Evolutionary conservation across 2,329 filamentous ascomycete species (phyloP).

Genomic region (Bipolaris zeicola): DNA sequence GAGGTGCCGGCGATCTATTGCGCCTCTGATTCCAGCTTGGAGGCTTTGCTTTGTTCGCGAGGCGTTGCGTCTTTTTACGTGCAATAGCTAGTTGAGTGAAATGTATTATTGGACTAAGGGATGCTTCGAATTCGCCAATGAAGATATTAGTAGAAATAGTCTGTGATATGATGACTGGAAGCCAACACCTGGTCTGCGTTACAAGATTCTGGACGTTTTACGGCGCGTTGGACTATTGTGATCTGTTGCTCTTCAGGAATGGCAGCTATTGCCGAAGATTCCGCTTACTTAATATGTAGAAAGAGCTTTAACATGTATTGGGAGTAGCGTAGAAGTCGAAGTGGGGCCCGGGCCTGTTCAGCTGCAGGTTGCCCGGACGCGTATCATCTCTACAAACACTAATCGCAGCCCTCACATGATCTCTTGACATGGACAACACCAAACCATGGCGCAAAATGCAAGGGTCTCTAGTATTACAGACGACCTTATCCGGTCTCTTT

Average conservation of each 20-base stretch:
- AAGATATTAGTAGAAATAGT: not conserved
- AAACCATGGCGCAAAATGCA: conserved; percentile 72
- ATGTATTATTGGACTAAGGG: not conserved
- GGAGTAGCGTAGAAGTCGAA: conserved; percentile 5
- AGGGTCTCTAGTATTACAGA: conserved; percentile 69
- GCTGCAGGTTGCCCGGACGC: conserved; percentile 14
- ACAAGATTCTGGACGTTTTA: not conserved
- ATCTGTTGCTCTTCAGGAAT: not conserved
- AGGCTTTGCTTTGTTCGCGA: too few relatives aligned
- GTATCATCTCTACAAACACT: conserved; percentile 11
- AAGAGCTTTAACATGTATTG: not conserved
- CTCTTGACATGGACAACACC: conserved; percentile 5
- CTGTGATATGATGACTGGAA: not conserved
- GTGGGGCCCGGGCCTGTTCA: conserved; percentile 16
- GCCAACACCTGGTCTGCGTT: not conserved
- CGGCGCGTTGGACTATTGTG: not conserved
- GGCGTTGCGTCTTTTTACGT: not conserved
- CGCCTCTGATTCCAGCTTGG: too few relatives aligned
- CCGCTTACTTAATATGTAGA: not conserved
- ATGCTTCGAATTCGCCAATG: not conserved
- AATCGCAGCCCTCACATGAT: conserved; percentile 1
- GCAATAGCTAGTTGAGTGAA: not conserved
- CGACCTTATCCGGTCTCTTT: conserved; percentile 70
- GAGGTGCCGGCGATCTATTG: not conserved
- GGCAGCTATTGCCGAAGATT: not conserved